phyloP scores from a whole-genome alignment of 2,329 filamentous ascomycete genomes.

The Catunica adiposa region DNA sequence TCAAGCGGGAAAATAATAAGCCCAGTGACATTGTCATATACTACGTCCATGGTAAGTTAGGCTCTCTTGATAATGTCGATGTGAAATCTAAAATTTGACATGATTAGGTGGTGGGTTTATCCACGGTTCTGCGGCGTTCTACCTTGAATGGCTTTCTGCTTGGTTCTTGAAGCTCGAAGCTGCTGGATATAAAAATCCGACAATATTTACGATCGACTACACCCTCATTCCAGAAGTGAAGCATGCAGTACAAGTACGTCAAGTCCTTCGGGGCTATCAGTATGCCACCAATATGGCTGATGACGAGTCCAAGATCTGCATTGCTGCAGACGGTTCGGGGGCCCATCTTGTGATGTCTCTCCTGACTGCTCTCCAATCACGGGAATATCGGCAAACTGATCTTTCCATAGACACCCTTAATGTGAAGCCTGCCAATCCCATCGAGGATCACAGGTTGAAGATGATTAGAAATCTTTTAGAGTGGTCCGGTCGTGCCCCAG shows the following conservation, averaged over 20 bases:
- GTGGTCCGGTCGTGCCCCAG: slow-evolving; percentile 18
- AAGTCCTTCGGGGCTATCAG: slow-evolving; percentile 54
- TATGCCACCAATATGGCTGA: slow-evolving; percentile 44
- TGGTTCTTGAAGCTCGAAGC: slow-evolving; percentile 51
- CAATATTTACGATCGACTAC: slow-evolving; percentile 66
- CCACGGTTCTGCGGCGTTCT: slow-evolving; percentile 71
- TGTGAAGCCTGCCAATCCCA: background rate
- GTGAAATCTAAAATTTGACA: no score
- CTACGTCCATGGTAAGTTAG: slow-evolving; percentile 53
- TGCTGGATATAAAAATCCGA: slow-evolving; percentile 55
- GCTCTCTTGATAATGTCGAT: no score
- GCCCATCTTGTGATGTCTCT: slow-evolving; percentile 58
- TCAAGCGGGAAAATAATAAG: slow-evolving; percentile 40
- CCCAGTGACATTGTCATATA: slow-evolving; percentile 65
- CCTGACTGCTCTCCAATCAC: slow-evolving; percentile 23
- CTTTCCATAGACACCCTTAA: slow-evolving; percentile 1
- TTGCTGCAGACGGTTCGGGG: slow-evolving; percentile 68
- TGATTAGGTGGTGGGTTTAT: slow-evolving; percentile 57
- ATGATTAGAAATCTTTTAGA: slow-evolving; percentile 6
- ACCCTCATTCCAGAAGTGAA: slow-evolving; percentile 51
- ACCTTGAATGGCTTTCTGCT: slow-evolving; percentile 64
- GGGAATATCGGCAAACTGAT: slow-evolving; percentile 5
- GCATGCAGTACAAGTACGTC: slow-evolving; percentile 57
- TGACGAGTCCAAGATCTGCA: slow-evolving; percentile 46
- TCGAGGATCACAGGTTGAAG: slow-evolving; percentile 1